Base-by-base conservation (phyloP, 495 filamentous ascomycete genomes). In the Penicillium diatomitis region DNA sequence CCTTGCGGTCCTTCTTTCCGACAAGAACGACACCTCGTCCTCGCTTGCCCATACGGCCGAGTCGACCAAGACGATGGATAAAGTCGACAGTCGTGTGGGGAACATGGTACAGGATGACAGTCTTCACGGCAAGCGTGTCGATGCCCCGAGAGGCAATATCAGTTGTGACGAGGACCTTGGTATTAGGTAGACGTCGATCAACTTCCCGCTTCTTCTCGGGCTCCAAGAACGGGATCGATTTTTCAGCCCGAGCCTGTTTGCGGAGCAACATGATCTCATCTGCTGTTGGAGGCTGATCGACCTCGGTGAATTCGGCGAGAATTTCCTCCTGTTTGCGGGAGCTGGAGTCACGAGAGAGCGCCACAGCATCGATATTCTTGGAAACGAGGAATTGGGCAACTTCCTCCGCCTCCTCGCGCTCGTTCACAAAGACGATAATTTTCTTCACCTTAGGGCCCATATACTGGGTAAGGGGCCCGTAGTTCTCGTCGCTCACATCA, bases 61-160 rank as follows among this genome's bases (percentile, higher is more conserved):
- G 87, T 54, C 92, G 75, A 43, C 92, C 92, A 20, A 97, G 75
- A 12, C 94, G 84, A 63, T 97, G 92, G 59, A 97, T 95, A 58
- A 98, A 96, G 69, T 98, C 92, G 49, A 97, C 88, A 0, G 89
- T 92, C 2, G 85, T 91, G 59, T 96, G 91, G 6, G 92, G 92
- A 28, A 97, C 91, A 64, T 97, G 90, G 63, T 94, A 96, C 30
- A 98, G 68, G 40, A 98, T 79, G 8, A 97, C 90, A 50, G 91
- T 88, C 50, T 86, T 76, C 6, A 97, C 90, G 4, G 87, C 85
- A n/a, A 95, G 64, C 0, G 92, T 98, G 60, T 98, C 92, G 54
- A 98, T 92, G 46, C 92, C 92, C 52, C 92, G 74, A 11, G 90
- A 95, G 11, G 86, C 86, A 40, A 98, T 74, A 61, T 98, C 92